These are phyloP conservation scores for Pulveroboletus ravenelii DNA, from an alignment of 768 basidiomycete species.

Conservation along the genomic window DNA sequence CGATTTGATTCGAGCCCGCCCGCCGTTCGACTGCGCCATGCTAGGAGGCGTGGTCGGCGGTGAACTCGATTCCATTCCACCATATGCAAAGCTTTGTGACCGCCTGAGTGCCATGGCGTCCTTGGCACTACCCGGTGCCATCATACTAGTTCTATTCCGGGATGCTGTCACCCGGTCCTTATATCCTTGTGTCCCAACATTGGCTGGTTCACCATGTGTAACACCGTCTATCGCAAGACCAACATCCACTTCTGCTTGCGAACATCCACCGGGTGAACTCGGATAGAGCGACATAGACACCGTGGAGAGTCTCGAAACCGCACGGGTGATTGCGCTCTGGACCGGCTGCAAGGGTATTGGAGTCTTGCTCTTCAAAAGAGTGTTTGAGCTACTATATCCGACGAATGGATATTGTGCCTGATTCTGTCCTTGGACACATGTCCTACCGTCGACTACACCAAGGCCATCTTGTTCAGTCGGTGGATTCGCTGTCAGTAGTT, in stretches of 20 bases:
- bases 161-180: slow-evolving; percentile 28
- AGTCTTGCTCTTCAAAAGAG: slow-evolving; percentile 22
- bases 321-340: slow-evolving; percentile 37
- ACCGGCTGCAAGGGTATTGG: slow-evolving; percentile 37
- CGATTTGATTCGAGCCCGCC: slow-evolving; percentile 65
- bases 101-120: slow-evolving; percentile 22
- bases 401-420: slow-evolving; percentile 21
- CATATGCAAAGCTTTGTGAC: slow-evolving; percentile 46
- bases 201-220: slow-evolving; percentile 40
- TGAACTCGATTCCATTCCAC: slow-evolving; percentile 47
- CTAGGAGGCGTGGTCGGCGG: slow-evolving; percentile 31
- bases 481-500: slow-evolving; percentile 6
- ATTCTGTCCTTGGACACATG: slow-evolving; percentile 13
- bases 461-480: slow-evolving; percentile 6
- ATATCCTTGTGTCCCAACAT: slow-evolving; percentile 31
- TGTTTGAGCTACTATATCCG: slow-evolving; percentile 21
- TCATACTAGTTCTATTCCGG: slow-evolving; percentile 23
- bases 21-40: slow-evolving; percentile 34
- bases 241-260: slow-evolving; percentile 22
- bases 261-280: slow-evolving; percentile 34
- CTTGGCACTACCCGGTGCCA: slow-evolving; percentile 14
- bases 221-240: slow-evolving; percentile 35
- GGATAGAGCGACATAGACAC: slow-evolving; percentile 48
- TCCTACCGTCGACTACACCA: slow-evolving; percentile 5
- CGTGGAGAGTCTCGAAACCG: slow-evolving; percentile 37